Base-by-base conservation (phyloP, 2,329 filamentous ascomycete genomes). In the Laburnicola sp. region DNA sequence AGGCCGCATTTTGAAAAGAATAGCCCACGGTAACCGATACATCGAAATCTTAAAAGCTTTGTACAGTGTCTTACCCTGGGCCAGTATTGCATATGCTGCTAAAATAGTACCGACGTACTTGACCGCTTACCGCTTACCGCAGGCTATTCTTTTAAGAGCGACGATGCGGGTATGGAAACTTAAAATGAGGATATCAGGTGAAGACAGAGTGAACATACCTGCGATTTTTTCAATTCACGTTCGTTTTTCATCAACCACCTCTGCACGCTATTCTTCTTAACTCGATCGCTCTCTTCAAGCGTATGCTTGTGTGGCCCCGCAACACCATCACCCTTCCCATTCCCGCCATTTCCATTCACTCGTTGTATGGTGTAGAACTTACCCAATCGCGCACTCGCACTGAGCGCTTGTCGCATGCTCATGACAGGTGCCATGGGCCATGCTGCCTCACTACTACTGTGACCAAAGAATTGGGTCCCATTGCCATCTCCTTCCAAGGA, bases 181-280 rank as follows among this genome's bases (percentile, higher is more conserved):
- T 23, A 32, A 16, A n/a, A 11, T 27, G 2, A 34, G 21, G 46
- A 11, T 11, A 51, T 34, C 4, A 36, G 37, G 16, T 3, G 10
- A 6, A 27, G 30, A 28, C 27, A 7, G 37, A 11, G 11, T 27
- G 27, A 28, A 53, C 69, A 62, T 60, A 73, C 70, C 64, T 69
- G 65, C 45, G 30, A 71, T 73, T 84, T 88, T 71, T 83, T 89
- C 45, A 79, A 79, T 35, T 86, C 85, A 69, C 84, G 88, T 45
- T 85, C 83, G 60, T 81, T 80, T 66, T 85, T 85, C 26, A 86
- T 74, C 48, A 88, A 63, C 70, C 80, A 82, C 58, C 89, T 78
- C 67, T 88, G 80, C 4, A 91, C 86, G 57, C 85, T 91, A 56
- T 88, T 91, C 76, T 89, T 91, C 76, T 92, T 92, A 31, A 92